phyloP scores from a whole-genome alignment of 2,329 filamentous ascomycete species.

The Fusarium camptoceras region DNA sequence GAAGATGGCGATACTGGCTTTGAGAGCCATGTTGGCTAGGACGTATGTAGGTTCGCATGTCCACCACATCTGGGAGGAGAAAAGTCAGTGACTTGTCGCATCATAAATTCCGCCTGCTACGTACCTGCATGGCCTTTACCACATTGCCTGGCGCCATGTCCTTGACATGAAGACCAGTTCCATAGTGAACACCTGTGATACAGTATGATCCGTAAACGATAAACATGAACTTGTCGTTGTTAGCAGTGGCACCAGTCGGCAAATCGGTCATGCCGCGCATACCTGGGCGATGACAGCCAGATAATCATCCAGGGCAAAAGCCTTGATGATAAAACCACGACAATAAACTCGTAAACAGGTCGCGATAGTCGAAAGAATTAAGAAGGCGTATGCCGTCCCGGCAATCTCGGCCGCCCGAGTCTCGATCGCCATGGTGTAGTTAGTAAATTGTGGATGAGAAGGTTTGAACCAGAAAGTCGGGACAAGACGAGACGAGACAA shows the following conservation, averaged over 20 bases:
- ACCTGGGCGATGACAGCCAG: conserved; percentile 51
- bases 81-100: no score
- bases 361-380: conserved; percentile 51
- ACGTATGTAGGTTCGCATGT: conserved; percentile 58
- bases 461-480: not conserved
- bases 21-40: conserved; percentile 50
- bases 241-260: no score
- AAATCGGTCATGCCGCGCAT: not conserved
- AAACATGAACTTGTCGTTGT: conserved; percentile 8
- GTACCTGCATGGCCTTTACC: conserved; percentile 49
- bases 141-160: conserved; percentile 15
- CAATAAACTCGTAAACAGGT: conserved; percentile 49
- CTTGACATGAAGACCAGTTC: conserved; percentile 17
- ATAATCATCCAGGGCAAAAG: conserved; percentile 51
- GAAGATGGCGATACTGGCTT: conserved; percentile 56
- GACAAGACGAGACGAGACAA: not conserved
- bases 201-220: conserved; percentile 11
- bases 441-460: not conserved
- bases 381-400: conserved; percentile 48
- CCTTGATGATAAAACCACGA: conserved; percentile 49
- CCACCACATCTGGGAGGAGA: conserved; percentile 50
- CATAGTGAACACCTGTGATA: conserved; percentile 13
- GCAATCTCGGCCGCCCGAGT: conserved; percentile 37
- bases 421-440: conserved; percentile 11
- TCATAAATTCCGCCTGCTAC: not conserved